A percentile compares a stretch with the other conserved stretches of the same genome.
phyloP scores from a whole-genome alignment of 352 stramenopile genomes.

The Phytophthora cajani region DNA sequence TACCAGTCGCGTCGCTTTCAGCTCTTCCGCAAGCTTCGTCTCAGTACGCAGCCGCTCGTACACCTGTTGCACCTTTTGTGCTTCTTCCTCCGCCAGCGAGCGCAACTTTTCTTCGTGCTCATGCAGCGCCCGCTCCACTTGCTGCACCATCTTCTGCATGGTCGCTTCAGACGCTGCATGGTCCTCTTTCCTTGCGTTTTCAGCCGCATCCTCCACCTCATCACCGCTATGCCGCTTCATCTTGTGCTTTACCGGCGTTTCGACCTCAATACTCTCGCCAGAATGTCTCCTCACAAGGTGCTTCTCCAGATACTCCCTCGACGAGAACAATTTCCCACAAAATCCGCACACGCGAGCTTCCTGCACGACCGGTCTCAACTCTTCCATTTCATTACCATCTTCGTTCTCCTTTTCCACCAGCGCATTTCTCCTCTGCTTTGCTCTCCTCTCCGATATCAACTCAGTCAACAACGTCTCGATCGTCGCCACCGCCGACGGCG shows the following conservation, averaged over 20 bases:
- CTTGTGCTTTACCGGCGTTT: conserved; percentile 22
- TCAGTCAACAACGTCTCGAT: conserved; percentile 66
- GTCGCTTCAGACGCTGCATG: conserved; percentile 13
- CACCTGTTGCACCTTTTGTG: conserved; percentile 52
- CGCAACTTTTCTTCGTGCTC: conserved; percentile 61
- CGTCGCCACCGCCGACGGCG: conserved; percentile 56
- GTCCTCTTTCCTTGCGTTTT: conserved; percentile 8
- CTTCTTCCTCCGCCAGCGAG: conserved; percentile 50
- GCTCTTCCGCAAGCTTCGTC: conserved; percentile 51
- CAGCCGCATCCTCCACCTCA: conserved; percentile 10
- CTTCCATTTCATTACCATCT: conserved; percentile 4
- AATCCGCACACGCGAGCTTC: conserved; percentile 62
- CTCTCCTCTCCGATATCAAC: conserved; percentile 41
- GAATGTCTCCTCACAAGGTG: conserved; percentile 62
- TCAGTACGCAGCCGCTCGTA: conserved; percentile 66
- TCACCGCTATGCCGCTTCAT: background rate
- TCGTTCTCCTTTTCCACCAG: conserved; percentile 13
- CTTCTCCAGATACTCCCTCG: conserved; percentile 64
- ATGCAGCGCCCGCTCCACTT: conserved; percentile 53
- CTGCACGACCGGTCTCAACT: conserved; percentile 29
- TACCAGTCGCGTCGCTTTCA: conserved; percentile 37
- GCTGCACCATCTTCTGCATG: conserved; percentile 61
- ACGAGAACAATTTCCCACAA: conserved; percentile 79
- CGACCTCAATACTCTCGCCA: conserved; percentile 28
- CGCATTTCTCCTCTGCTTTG: conserved; percentile 19